Evolutionary conservation across 2,329 filamentous ascomycete species (phyloP).

Genomic region (Hymenoscyphus linearis): DNA sequence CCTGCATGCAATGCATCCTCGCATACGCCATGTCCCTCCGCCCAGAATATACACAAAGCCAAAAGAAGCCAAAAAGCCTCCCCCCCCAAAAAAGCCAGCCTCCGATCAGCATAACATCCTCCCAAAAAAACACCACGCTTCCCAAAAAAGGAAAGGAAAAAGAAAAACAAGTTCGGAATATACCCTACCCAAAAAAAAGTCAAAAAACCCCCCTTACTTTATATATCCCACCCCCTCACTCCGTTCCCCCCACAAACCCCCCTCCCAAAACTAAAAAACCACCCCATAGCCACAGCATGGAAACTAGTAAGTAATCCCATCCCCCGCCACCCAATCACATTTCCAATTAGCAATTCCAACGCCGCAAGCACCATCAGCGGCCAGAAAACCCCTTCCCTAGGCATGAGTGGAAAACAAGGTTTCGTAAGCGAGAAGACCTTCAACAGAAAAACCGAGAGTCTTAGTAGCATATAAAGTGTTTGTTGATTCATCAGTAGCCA

Average conservation of each 20-base stretch:
- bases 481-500: slow-evolving; percentile 31
- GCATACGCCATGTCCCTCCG: not conserved
- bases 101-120: no score
- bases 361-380: slow-evolving; percentile 65
- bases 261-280: slow-evolving; percentile 34
- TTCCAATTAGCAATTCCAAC: slow-evolving; percentile 50
- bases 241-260: slow-evolving; percentile 20
- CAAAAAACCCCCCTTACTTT: not conserved
- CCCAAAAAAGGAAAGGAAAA: no score
- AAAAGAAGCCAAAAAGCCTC: no score
- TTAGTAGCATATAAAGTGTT: slow-evolving; percentile 38
- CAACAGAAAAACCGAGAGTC: slow-evolving; percentile 57
- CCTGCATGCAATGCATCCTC: no score
- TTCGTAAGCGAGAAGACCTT: slow-evolving; percentile 63
- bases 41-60: not conserved
- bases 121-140: not conserved
- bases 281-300: slow-evolving; percentile 41
- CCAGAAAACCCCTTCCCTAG: slow-evolving; percentile 57
- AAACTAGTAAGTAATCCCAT: slow-evolving; percentile 39
- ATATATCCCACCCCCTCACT: not conserved
- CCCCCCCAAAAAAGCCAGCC: no score
- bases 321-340: slow-evolving; percentile 32
- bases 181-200: not conserved
- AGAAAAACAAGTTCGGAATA: not conserved
- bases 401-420: slow-evolving; percentile 67